A percentile compares a stretch with the other conserved stretches of the same genome.
Evolutionary conservation across 306 rosid genomes (phyloP).

Genomic region (Citrullus mucosospermus): DNA sequence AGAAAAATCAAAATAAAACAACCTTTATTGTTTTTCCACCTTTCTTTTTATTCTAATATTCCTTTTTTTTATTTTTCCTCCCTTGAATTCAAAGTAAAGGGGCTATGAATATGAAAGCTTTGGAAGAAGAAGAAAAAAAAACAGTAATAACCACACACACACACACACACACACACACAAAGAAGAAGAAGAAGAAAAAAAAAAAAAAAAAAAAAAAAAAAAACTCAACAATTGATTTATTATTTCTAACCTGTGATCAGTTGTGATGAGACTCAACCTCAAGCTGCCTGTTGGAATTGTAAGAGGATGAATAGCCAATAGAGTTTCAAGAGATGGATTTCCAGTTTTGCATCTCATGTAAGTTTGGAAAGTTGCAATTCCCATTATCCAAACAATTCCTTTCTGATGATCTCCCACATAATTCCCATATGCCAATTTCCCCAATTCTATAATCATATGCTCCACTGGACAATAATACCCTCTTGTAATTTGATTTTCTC

Average conservation of each 20-base stretch:
- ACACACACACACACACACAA: too few species aligned
- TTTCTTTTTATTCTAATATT: conserved; percentile 14
- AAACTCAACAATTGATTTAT: too few species aligned
- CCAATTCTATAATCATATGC: conserved; percentile 71
- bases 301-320: conserved; percentile 85
- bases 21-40: conserved; percentile 2
- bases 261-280: conserved; percentile 53
- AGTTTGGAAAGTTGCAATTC: conserved; percentile 72
- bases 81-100: conserved; percentile 6
- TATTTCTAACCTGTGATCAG: conserved; percentile 39
- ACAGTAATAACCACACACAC: background rate
- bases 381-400: conserved; percentile 52
- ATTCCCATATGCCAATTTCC: conserved; percentile 44
- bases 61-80: background rate
- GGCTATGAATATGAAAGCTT: background rate
- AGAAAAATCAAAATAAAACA: conserved; percentile 1
- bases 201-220: background rate
- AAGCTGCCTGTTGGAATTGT: conserved; percentile 66
- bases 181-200: too few species aligned
- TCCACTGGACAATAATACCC: conserved; percentile 61
- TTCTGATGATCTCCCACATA: conserved; percentile 19
- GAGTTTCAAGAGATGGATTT: conserved; percentile 49
- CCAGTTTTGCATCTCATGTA: conserved; percentile 75
- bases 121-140: background rate
- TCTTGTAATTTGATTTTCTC: conserved; percentile 23